Base-by-base conservation (phyloP, 108 stramenopile species). In the Schizochytrium sp. region DNA sequence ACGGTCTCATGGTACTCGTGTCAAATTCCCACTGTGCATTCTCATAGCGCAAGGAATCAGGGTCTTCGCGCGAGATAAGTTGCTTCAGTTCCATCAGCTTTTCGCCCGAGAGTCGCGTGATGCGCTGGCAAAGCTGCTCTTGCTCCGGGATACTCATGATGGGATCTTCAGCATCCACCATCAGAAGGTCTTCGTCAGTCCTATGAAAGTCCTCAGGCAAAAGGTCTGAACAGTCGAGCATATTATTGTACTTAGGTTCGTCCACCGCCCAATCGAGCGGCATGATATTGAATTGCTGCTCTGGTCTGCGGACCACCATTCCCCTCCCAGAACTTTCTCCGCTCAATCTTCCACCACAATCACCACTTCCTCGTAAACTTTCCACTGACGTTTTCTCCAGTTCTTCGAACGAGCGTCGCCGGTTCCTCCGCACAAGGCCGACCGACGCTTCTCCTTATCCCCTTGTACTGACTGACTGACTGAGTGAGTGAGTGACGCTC, bases 1-100 rank as follows among this genome's bases (percentile, higher is more conserved):
- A 38, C 7, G 64, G 64, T 3, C 15, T 12, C 64, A 69, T 69
- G 12, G 64, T 69, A 44, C 64, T 69, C 1, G 64, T 69, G 64
- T 69, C 64, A 44, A 69, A 69, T 44, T 69, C 64, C 64, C 64
- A 69, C 64, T 69, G 64, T 44, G 64, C 64, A 15, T 69, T 69
- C 64, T 69, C 64, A 44, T 69, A 69, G 19, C 64, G 64, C 12
- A 69, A 15, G 10, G 64, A 7, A 8, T 38, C 7, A 7, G 64
- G 64, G 15, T 69, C 64, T 15, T 69, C 64, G 19, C 44, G 40
- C 64, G 40, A 44, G 15, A 69, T 69, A 44, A 69, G 64, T 7
- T 38, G 8, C 64, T 69, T 12, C 12, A 69, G 64, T 5, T 38
- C 64, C 64, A 69, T 13, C 42, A 69, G 64, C 5, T 12, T 28